These are phyloP conservation scores for Plectosphaerella plurivora DNA, from an alignment of 2,329 filamentous ascomycete species.

Conservation along the genomic window DNA sequence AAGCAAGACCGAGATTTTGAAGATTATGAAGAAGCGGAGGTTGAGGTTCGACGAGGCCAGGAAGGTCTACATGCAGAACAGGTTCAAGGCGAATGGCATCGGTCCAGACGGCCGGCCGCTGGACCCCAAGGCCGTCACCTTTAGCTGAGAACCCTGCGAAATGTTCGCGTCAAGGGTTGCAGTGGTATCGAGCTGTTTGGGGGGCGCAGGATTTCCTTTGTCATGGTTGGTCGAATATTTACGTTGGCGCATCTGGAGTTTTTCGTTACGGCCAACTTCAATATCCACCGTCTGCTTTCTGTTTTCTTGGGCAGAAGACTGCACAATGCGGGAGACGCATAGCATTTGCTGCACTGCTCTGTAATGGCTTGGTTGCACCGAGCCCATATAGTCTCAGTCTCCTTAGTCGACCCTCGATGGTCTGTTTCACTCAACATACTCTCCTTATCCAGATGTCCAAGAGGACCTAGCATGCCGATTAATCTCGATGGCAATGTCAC, in stretches of 20 bases:
- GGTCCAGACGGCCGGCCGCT: constrained; percentile 79
- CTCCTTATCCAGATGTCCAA: too few relatives aligned
- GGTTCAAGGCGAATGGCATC: constrained; percentile 84
- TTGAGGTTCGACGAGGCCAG: constrained; percentile 90
- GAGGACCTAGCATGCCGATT: too few relatives aligned
- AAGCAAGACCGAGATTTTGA: constrained; percentile 76
- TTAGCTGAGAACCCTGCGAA: constrained; percentile 49
- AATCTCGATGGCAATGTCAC: too few relatives aligned
- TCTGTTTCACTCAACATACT: too few relatives aligned
- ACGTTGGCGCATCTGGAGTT: not conserved
- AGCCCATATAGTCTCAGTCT: too few relatives aligned
- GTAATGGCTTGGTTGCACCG: too few relatives aligned
- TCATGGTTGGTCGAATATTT: not conserved
- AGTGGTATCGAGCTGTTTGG: not conserved
- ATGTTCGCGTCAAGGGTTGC: not conserved
- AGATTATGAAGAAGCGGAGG: constrained; percentile 82
- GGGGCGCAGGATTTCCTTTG: not conserved
- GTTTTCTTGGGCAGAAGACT: too few relatives aligned
- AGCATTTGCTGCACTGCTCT: too few relatives aligned
- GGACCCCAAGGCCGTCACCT: constrained; percentile 95
- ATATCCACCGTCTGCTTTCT: too few relatives aligned
- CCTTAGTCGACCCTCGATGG: too few relatives aligned
- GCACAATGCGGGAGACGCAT: too few relatives aligned
- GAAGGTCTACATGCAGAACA: constrained; percentile 77
- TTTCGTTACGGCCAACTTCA: too few relatives aligned